Conservation (phyloP, 495 filamentous ascomycete genomes). For the Achaetomiella virescens region DNA sequence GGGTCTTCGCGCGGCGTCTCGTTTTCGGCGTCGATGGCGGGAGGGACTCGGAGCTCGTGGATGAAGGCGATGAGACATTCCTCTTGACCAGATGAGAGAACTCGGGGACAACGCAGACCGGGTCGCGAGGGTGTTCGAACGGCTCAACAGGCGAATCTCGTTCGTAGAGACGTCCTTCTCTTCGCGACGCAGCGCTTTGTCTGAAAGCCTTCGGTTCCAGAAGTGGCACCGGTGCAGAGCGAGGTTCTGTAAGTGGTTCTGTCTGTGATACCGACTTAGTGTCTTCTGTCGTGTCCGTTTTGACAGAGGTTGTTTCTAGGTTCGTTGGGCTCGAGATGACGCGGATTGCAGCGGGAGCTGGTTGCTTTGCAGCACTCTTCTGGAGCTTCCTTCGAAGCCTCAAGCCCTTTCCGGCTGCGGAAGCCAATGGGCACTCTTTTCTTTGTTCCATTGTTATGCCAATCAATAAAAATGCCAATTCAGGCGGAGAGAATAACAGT, state of each 20-base stretch:
- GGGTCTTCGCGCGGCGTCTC: constrained; percentile 40
- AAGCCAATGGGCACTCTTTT: constrained; percentile 24
- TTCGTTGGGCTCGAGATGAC: constrained; percentile 14
- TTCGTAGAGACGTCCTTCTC: constrained; percentile 26
- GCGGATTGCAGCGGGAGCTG: constrained; percentile 22
- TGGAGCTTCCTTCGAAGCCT: constrained; percentile 39
- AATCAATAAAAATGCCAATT: constrained; percentile 23
- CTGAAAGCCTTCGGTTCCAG: constrained; percentile 28
- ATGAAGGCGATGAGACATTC: constrained; percentile 19
- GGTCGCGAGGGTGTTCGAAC: not conserved
- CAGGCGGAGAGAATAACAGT: constrained; percentile 20
- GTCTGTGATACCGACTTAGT: constrained; percentile 22
- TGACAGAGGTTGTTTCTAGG: constrained; percentile 1
- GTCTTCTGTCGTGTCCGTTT: not conserved
- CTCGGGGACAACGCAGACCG: constrained; percentile 32
- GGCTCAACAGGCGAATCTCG: constrained; percentile 1
- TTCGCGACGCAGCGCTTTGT: constrained; percentile 33
- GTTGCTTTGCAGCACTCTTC: constrained; percentile 31
- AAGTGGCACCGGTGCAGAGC: constrained; percentile 7
- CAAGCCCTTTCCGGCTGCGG: constrained; percentile 23
- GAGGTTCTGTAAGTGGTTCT: constrained; percentile 19
- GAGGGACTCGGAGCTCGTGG: constrained; percentile 16
- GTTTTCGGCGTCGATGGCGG: constrained; percentile 12
- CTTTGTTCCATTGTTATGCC: constrained; percentile 32
- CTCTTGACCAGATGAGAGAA: constrained; percentile 31